Base-by-base conservation (phyloP, 352 stramenopile genomes). In the Phytophthora hibernalis region DNA sequence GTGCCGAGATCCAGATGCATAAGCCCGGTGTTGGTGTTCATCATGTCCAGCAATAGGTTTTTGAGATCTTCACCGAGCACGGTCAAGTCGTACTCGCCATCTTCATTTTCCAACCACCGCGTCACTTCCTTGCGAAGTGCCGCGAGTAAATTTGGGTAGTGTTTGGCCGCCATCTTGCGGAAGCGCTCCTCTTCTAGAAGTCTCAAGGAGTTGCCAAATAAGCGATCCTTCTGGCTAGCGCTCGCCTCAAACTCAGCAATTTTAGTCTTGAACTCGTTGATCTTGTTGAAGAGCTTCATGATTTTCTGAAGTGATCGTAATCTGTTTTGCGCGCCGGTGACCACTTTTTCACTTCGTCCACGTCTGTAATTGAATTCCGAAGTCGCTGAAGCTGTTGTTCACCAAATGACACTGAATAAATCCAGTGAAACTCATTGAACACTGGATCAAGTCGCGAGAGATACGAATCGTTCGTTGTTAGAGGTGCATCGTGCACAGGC, bases 1-100 rank as follows among this genome's bases (percentile, higher is more conserved):
- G 74, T 82, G 6, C 71, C 80, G 8, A 96, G 72, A 48, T 95
- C 85, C 13, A 95, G 61, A 48, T 96, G 89, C 84, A 96, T 94
- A 9, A 96, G 73, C 8, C 76, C 83, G 1, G 86, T 96, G 65
- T 95, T 70, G 2, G 78, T 89, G 53, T 92, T 91, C 76, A 96
- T 83, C 85, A 92, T 95, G 43, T 95, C 82, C 31, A 87, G 30
- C 4, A 96, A 31, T 10, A 93, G 58, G 1, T 76, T 82, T 59
- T 94, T 92, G 48, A 96, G 73, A 21, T 91, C 76, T 16, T 88
- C 70, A 22, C 88, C 86, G 5, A 96, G 72, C 20, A 96, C 71
- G 18, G 76, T 78, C 45, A 93, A 59, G 30, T 96, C 76, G 31
- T 84, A 96, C 35, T 92, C 83, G 28, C 80, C 79, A 40, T 82